These are phyloP conservation scores for Leishmania mexicana DNA, from an alignment of 208 protist genomes.

Conservation along the genomic window DNA sequence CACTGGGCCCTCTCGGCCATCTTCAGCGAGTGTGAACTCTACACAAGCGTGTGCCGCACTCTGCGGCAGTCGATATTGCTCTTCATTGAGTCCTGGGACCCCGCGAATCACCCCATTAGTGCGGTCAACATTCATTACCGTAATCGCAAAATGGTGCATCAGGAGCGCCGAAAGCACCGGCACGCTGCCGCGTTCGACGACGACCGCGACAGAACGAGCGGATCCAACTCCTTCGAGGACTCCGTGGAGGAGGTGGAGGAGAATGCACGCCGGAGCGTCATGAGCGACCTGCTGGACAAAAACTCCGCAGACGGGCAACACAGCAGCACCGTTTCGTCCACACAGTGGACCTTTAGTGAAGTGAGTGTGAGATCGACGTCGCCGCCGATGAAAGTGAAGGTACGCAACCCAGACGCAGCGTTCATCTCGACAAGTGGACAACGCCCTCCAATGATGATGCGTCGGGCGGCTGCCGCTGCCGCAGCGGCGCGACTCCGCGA, in stretches of 20 bases:
- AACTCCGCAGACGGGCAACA: not conserved
- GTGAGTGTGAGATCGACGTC: slow-evolving; percentile 10
- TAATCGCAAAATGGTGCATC: slow-evolving; percentile 26
- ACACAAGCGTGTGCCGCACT: slow-evolving; percentile 44
- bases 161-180: slow-evolving; percentile 21
- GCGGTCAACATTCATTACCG: slow-evolving; percentile 36
- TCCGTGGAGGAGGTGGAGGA: not conserved
- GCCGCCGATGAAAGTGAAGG: slow-evolving; percentile 10
- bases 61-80: slow-evolving; percentile 59
- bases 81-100: slow-evolving; percentile 76
- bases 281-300: slow-evolving; percentile 13
- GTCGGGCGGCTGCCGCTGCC: slow-evolving; percentile 8
- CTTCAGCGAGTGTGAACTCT: slow-evolving; percentile 84
- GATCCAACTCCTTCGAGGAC: slow-evolving; percentile 7
- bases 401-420: slow-evolving; percentile 11
- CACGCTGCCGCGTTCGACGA: not conserved
- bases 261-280: not conserved
- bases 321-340: slow-evolving; percentile 13
- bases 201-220: not conserved
- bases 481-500: slow-evolving; percentile 17
- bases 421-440: slow-evolving; percentile 35
- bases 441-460: slow-evolving; percentile 31
- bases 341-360: slow-evolving; percentile 2
- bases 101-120: slow-evolving; percentile 55
- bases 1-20: slow-evolving; percentile 80